Evolutionary conservation across 2,329 filamentous ascomycete species (phyloP).

Genomic region (Hymenoscyphus fructigenus): DNA sequence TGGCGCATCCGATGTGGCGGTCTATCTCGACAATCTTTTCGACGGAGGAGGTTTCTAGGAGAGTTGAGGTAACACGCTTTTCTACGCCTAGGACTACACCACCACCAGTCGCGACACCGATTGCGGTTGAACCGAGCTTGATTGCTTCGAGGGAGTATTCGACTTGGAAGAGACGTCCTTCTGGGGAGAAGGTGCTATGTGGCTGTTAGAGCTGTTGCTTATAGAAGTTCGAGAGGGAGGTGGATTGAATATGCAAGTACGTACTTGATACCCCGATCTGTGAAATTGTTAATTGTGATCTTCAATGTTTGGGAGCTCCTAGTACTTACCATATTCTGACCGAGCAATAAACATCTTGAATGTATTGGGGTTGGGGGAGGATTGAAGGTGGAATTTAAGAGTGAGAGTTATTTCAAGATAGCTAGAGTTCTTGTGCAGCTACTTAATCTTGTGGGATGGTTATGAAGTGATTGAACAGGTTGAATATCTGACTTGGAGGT

Average conservation of each 20-base stretch:
- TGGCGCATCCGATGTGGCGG: constrained; percentile 97
- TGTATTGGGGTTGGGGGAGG: constrained; percentile 25
- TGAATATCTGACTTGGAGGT: constrained; percentile 12
- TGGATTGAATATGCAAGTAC: constrained; percentile 37
- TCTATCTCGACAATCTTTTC: constrained; percentile 99
- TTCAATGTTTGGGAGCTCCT: constrained; percentile 26
- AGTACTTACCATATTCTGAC: constrained; percentile 91
- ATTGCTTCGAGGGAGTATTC: constrained; percentile 99
- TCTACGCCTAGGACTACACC: constrained; percentile 97
- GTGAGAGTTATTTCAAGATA: not conserved
- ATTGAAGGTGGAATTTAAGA: constrained; percentile 28
- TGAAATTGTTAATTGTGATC: constrained; percentile 40
- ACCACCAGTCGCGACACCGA: constrained; percentile 93
- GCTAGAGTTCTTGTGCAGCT: not conserved
- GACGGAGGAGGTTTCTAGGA: constrained; percentile 95
- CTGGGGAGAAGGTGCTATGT: constrained; percentile 95
- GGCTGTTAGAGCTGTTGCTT: constrained; percentile 20
- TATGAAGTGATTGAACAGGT: constrained; percentile 6
- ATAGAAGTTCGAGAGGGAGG: not conserved
- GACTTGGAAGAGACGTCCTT: constrained; percentile 99
- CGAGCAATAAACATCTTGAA: constrained; percentile 98
- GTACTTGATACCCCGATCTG: constrained; percentile 97
- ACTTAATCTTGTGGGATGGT: not conserved
- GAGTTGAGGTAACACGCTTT: constrained; percentile 96
- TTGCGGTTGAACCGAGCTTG: constrained; percentile 97